Base-by-base conservation (phyloP, 495 filamentous ascomycete genomes). In the Xylaria cubensis region DNA sequence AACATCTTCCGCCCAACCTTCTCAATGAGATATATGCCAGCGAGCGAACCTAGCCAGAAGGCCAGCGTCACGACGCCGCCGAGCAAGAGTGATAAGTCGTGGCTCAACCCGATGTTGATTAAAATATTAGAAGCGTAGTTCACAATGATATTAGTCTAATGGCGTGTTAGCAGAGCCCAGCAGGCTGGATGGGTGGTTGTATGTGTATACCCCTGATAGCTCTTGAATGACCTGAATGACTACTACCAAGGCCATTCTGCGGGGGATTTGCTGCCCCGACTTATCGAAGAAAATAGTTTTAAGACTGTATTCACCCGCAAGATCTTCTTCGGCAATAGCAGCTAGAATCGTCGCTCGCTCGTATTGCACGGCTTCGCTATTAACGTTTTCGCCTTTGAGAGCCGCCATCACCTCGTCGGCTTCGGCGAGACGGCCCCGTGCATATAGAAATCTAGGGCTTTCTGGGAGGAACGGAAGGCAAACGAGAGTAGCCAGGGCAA, bases 401-500 rank as follows among this genome's bases (percentile, higher is more conserved):
- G 53, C 53, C 6, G 53, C 53, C 53, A 56, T 56, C 12, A 61
- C 58, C 5, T 39, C 34, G 4, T 61, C 32, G 34, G 34, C 58
- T 61, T 61, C 58, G 12, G 7, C 4, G 21, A 61, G 29, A 9
- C 58, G 58, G 8, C 58, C 58, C 5, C 19, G 29, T 2, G 29
- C 34, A 39, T 36, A 36, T 19, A 61, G n/a, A n/a, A n/a, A 61
- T 21, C 58, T 39, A 1, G 58, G 58, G 10, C 32, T 36, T 21
- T 61, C 58, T 2, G 58, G 55, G 8, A 61, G 58, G 34, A 61
- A 61, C 32, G 32, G 34, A 4, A 61, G 29, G 10, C 17, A 61
- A 9, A 39, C 32, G 9, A 61, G 58, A n/a, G 58, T 61, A 13
- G 34, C 19, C 29, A 61, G 13, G 7, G 34, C 34, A 73, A 92